Conservation (phyloP, 2,329 filamentous ascomycete species). For the Xylaria sp. region DNA sequence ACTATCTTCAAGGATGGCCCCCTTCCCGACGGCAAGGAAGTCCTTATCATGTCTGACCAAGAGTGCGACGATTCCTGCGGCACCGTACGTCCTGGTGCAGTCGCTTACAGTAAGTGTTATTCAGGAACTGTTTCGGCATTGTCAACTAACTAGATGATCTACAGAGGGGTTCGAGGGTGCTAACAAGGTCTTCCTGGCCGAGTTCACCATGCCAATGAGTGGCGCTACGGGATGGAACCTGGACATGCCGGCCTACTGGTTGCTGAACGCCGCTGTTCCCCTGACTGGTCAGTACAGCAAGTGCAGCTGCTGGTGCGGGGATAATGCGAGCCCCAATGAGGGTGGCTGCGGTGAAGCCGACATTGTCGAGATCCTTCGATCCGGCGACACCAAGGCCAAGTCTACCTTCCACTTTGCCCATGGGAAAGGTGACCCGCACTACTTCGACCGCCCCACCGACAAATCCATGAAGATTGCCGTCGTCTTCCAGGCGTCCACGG, state of each 20-base stretch:
- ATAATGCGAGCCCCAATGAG: slow-evolving; percentile 31
- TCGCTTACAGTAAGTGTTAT: slow-evolving; percentile 48
- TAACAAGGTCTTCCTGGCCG: slow-evolving; percentile 73
- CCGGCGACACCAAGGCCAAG: slow-evolving; percentile 68
- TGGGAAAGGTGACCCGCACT: slow-evolving; percentile 69
- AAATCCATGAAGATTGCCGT: slow-evolving; percentile 65
- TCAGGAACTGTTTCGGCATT: slow-evolving; percentile 6
- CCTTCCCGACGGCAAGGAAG: slow-evolving; percentile 49
- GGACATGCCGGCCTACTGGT: slow-evolving; percentile 77
- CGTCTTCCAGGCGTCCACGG: slow-evolving; percentile 57
- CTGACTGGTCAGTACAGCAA: slow-evolving; percentile 69
- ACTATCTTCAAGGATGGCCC: slow-evolving; percentile 43
- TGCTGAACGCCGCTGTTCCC: slow-evolving; percentile 73
- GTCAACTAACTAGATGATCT: background rate
- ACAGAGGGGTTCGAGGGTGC: slow-evolving; percentile 71
- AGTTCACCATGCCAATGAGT: slow-evolving; percentile 72
- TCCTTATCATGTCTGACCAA: slow-evolving; percentile 49
- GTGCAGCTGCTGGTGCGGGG: slow-evolving; percentile 72
- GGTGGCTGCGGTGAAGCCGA: slow-evolving; percentile 74
- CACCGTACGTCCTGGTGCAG: slow-evolving; percentile 45
- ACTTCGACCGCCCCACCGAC: slow-evolving; percentile 67
- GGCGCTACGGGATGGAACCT: slow-evolving; percentile 54
- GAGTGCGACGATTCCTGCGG: slow-evolving; percentile 49
- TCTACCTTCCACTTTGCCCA: slow-evolving; percentile 69
- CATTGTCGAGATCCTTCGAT: slow-evolving; percentile 70